Evolutionary conservation across 495 filamentous ascomycete genomes (phyloP).

Genomic region (Echria macrotheca): DNA sequence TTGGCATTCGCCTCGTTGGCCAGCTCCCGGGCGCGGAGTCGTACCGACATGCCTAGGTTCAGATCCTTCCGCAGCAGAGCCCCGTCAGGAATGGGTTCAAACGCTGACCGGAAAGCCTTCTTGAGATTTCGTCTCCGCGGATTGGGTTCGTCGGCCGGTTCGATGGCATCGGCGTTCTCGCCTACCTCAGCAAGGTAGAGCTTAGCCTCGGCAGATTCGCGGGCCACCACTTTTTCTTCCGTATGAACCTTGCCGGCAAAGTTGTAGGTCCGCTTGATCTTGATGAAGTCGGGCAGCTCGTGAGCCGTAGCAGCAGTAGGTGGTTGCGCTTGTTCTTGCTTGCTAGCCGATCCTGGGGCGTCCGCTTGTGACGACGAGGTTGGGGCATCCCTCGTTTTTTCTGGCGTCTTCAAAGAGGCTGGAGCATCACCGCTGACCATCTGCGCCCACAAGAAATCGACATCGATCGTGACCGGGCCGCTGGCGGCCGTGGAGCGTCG

Average conservation of each 20-base stretch:
- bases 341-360: conserved; percentile 16
- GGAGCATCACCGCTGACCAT: conserved; percentile 51
- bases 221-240: conserved; percentile 73
- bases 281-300: conserved; percentile 50
- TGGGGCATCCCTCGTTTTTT: not conserved
- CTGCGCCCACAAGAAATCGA: conserved; percentile 81
- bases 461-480: conserved; percentile 74
- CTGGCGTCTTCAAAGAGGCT: not conserved
- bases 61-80: conserved; percentile 42
- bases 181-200: conserved; percentile 61
- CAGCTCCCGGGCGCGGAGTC: conserved; percentile 35
- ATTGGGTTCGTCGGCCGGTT: conserved; percentile 24
- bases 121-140: conserved; percentile 54
- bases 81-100: conserved; percentile 63
- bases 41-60: conserved; percentile 41
- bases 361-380: conserved; percentile 4
- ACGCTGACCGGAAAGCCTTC: conserved; percentile 67
- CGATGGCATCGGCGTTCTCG: conserved; percentile 24
- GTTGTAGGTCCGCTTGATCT: conserved; percentile 82
- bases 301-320: not conserved
- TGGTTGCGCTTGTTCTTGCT: conserved; percentile 14
- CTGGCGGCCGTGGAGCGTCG: conserved; percentile 55
- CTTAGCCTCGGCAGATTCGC: conserved; percentile 74
- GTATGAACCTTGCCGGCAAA: conserved; percentile 85
- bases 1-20: conserved; percentile 51